Conservation (phyloP, 2,329 filamentous ascomycete species). For the Pseudohalonectria lignicola region DNA sequence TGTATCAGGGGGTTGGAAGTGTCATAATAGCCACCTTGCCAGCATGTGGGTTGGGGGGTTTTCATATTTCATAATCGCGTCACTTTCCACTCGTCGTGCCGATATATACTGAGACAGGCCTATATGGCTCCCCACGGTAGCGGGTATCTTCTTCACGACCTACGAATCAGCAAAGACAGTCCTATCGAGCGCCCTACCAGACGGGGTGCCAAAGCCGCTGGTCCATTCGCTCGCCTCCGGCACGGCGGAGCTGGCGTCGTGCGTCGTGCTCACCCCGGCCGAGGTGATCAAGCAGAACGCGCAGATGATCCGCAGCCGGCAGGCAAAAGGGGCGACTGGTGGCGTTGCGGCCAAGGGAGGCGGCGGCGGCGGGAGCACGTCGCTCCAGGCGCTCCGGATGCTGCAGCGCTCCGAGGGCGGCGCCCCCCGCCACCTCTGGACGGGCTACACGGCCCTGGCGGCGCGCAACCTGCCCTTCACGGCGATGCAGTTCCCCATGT, state of each 20-base stretch:
- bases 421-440: conserved; percentile 46
- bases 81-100: no score
- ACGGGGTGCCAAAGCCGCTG: conserved; percentile 49
- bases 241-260: conserved; percentile 72
- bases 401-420: conserved; percentile 34
- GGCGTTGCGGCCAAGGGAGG: background rate
- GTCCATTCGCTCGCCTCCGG: conserved; percentile 67
- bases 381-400: conserved; percentile 36
- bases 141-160: conserved; percentile 81
- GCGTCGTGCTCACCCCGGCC: conserved; percentile 75
- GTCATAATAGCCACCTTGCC: conserved; percentile 81
- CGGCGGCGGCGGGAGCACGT: conserved; percentile 19
- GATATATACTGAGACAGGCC: no score
- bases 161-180: conserved; percentile 68
- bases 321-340: conserved; percentile 5
- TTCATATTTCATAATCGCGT: no score
- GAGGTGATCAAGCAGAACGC: conserved; percentile 93
- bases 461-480: conserved; percentile 81
- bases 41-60: conserved; percentile 49
- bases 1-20: conserved; percentile 82
- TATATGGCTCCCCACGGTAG: no score
- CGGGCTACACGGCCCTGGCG: conserved; percentile 71
- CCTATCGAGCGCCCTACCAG: conserved; percentile 38
- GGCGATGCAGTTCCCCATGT: conserved; percentile 79
- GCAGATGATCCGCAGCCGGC: conserved; percentile 53